Evolutionary conservation across 1,284 basidiomycete species (phyloP), one percentile per base, ranked within the genome.

Genomic region (Hemileia vastatrix): DNA sequence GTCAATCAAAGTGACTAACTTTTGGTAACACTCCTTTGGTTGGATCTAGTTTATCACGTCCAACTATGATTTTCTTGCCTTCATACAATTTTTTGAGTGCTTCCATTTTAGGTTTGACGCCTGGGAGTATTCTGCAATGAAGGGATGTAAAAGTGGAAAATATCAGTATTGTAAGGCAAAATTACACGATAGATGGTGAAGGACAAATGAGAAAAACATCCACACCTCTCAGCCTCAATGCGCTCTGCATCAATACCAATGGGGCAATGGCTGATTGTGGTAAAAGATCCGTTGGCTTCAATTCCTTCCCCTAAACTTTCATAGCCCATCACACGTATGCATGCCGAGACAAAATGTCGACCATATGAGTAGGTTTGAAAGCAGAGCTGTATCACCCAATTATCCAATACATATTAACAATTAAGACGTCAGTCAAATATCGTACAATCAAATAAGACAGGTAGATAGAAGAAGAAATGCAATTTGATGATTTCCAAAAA

Each of bases 11-110:
- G 24, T 1, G 4, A 61, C 70, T 27, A 54, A 84, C 86, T 83
- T 98, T 98, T 79, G 97, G 94, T 67, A 96, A 80, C 24, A 99
- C 90, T 60, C 94, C 94, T 79, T 96, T 96, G 69, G 96, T 93
- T 13, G 93, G 90, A 72, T 99, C 95, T 45, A 98, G 83, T 80
- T 99, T 99, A 78, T 99, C 94, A n/a, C 95, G 82, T 11, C 92
- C 94, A 31, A 99, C 88, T 64, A 99, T 92, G 72, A 99, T 96
- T 82, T 97, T 97, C 82, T 96, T 97, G 70, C 88, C 91, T 70
- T 89, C 85, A 78, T 99, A 99, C 51, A 97, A 78, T 36, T 85
- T 81, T 43, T 85, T 81, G 1, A 98, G 82, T 0, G 90, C 86
- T 64, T 89, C 85, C 36, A 94, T 81, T 78, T 96, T 97, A 23